These are phyloP conservation scores for Cladorrhinum sp. DNA, from an alignment of 2,329 filamentous ascomycete species.

Conservation along the genomic window DNA sequence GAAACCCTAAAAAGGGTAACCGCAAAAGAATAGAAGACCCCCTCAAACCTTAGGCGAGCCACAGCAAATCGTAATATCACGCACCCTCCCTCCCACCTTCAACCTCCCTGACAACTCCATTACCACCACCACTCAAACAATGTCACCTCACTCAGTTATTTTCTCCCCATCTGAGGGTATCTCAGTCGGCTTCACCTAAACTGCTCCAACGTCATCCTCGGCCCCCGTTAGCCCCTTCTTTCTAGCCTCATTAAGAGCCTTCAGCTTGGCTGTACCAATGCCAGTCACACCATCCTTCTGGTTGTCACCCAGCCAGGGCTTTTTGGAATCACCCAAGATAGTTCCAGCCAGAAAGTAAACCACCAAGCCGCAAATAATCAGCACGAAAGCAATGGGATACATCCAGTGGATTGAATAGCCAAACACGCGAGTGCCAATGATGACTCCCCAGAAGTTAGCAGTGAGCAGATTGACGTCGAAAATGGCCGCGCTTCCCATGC, in stretches of 20 bases:
- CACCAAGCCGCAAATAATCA: slow-evolving; percentile 82
- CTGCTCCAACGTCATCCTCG: slow-evolving; percentile 29
- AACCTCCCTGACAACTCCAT: background rate
- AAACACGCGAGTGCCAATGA: slow-evolving; percentile 87
- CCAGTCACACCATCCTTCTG: slow-evolving; percentile 80
- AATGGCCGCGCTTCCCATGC: slow-evolving; percentile 87
- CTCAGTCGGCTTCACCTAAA: slow-evolving; percentile 39
- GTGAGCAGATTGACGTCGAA: slow-evolving; percentile 95
- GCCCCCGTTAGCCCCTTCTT: slow-evolving; percentile 34
- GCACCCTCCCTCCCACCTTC: background rate
- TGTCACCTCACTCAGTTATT: background rate
- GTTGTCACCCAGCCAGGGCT: slow-evolving; percentile 89
- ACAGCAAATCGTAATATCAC: background rate
- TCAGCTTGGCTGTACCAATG: slow-evolving; percentile 79
- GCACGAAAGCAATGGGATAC: slow-evolving; percentile 92
- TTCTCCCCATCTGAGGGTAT: background rate
- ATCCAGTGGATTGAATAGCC: slow-evolving; percentile 77
- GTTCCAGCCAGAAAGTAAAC: slow-evolving; percentile 85
- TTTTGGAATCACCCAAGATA: slow-evolving; percentile 80
- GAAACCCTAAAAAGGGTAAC: background rate
- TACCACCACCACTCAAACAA: background rate
- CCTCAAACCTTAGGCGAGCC: too few species aligned
- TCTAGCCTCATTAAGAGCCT: slow-evolving; percentile 59
- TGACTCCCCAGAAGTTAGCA: slow-evolving; percentile 94
- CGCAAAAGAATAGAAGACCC: background rate